Base-by-base conservation (phyloP, 148 eudicot species). In the Spergularia marina region DNA sequence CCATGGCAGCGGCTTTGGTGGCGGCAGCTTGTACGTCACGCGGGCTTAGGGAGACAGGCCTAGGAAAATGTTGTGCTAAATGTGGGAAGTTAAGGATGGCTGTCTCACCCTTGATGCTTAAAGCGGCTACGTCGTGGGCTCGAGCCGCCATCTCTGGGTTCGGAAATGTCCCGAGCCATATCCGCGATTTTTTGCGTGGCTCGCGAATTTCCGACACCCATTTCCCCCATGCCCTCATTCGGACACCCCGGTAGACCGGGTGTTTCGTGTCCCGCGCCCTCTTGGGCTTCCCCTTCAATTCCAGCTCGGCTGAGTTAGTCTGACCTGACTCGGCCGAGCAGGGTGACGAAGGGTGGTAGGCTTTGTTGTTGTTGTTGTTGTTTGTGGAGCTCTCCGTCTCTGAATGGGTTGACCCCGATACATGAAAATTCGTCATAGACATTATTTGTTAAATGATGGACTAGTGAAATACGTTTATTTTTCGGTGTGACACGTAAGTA, bases 181-280 rank as follows among this genome's bases (percentile, higher is more conserved):
- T 92, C 21, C 97, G 91, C 20, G 94, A 88, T 69, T 92, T 90
- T 71, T 90, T 92, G 13, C 86, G 60, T 0, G 97, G 97, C 61
- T 92, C 88, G 0, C 97, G 87, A 62, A 92, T 92, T 83, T 92
- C 94, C 12, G 97, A 92, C 2, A 91, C 97, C 97, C 97, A 91
- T 84, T 91, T 91, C 20, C 97, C 94, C 94, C 94, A 91, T 44
- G 79, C 79, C 8, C 97, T 72, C 92, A 84, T 88, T 52, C 97
- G 83, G 76, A 92, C 91, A 8, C 97, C 94, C 0, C 91, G 82
- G 82, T 88, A 92, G 0, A 84, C 86, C 60, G 92, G 97, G 82
- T 90, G 88, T 8, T 74, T 81, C 9, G 59, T 52, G 51, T 79
- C 80, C 65, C 76, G 65, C 2, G 18, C 44, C 11, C 80, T 79